Evolutionary conservation across 306 rosid genomes (phyloP).

Genomic region (Castanea mollissima): DNA sequence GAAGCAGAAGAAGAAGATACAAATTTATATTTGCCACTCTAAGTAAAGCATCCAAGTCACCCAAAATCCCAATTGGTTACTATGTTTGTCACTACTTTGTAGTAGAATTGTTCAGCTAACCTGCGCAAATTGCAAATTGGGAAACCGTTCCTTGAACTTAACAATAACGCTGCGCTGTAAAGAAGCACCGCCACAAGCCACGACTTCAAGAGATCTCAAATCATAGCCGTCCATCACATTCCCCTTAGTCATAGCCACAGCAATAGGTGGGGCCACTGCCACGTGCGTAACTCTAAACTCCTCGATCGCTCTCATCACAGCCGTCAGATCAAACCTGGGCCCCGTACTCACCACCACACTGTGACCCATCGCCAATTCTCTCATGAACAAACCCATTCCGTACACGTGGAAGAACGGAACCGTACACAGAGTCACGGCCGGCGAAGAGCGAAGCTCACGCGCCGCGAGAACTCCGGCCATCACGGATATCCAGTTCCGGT

Average conservation of each 20-base stretch:
- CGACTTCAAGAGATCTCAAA: conserved; percentile 23
- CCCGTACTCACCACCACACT: conserved; percentile 12
- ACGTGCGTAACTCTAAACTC: conserved; percentile 19
- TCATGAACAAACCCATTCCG: conserved; percentile 19
- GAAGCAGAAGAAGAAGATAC: too few species aligned
- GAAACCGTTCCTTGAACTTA: conserved; percentile 18
- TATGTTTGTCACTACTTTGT: too few species aligned
- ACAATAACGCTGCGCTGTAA: conserved; percentile 19
- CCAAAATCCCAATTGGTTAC: too few species aligned
- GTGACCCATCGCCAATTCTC: conserved; percentile 19
- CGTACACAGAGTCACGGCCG: conserved; percentile 11
- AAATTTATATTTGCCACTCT: too few species aligned
- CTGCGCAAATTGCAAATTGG: conserved; percentile 27
- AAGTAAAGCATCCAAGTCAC: neutral
- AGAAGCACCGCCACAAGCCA: conserved; percentile 30
- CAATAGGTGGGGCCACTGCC: conserved; percentile 23
- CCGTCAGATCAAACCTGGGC: conserved; percentile 16
- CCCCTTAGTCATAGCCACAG: conserved; percentile 3
- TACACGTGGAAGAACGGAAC: conserved; percentile 39
- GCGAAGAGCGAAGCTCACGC: neutral
- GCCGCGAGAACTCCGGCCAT: neutral
- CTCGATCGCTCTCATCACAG: conserved; percentile 10
- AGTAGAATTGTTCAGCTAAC: neutral
- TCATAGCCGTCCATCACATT: conserved; percentile 10
- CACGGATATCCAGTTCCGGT: conserved; percentile 24